Percentiles rank a stretch among this genome's conserved stretches.
Conservation (phyloP, 2,329 filamentous ascomycete genomes). For the Beauveria brongniartii region DNA sequence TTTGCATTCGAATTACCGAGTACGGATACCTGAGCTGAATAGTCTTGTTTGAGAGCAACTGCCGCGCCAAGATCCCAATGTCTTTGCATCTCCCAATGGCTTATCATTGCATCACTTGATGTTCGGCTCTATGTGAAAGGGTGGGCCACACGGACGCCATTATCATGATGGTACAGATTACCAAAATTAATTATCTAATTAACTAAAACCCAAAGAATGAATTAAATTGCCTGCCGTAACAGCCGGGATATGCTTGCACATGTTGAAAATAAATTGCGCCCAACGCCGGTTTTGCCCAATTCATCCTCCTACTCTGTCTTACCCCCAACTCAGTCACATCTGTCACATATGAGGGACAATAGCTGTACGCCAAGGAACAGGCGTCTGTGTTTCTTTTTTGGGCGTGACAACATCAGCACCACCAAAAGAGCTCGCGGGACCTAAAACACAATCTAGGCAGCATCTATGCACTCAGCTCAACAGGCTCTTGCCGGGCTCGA, state of each 20-base stretch:
- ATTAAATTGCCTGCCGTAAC: not conserved
- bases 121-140: not conserved
- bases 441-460: too few species aligned
- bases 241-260: not conserved
- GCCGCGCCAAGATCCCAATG: too few species aligned
- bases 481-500: not conserved
- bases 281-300: not conserved
- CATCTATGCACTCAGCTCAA: not conserved
- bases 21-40: too few species aligned
- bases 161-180: not conserved
- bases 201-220: not conserved
- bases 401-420: not conserved
- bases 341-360: too few species aligned
- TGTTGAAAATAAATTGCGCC: not conserved
- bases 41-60: not conserved
- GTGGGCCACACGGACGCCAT: not conserved
- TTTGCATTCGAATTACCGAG: too few species aligned
- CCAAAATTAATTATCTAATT: not conserved
- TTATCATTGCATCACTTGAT: not conserved
- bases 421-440: not conserved
- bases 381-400: too few species aligned
- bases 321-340: not conserved
- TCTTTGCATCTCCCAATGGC: too few species aligned
- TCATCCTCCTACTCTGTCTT: too few species aligned
- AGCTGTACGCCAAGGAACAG: too few species aligned